A percentile compares a stretch with the other conserved stretches of the same genome.
phyloP scores from a whole-genome alignment of 1,139 yeast species.

The Suhomyces atakaporum region DNA sequence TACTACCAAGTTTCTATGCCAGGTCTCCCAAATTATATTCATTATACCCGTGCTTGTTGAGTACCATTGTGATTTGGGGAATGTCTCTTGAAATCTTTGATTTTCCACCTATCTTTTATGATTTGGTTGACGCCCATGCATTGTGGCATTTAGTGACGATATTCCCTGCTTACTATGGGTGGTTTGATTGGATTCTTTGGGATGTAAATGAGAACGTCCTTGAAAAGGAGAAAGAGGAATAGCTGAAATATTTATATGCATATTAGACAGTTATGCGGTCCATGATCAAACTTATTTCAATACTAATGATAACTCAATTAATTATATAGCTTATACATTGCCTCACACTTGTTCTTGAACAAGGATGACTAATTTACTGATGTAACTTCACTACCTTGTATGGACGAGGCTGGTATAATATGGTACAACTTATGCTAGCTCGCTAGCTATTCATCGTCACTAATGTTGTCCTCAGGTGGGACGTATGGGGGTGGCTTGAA shows the following conservation, averaged over 20 bases:
- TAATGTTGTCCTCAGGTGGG: conserved; percentile 35
- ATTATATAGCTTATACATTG: no score
- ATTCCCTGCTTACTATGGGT: conserved; percentile 53
- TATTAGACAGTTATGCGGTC: no score
- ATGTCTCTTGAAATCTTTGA: conserved; percentile 89
- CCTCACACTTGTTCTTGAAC: no score
- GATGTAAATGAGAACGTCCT: conserved; percentile 40
- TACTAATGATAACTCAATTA: no score
- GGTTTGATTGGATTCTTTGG: conserved; percentile 54
- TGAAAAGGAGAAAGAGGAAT: conserved; percentile 19
- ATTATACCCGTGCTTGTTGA: conserved; percentile 43
- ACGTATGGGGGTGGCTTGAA: conserved; percentile 64
- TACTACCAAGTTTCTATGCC: conserved; percentile 38
- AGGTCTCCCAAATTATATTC: conserved; percentile 43
- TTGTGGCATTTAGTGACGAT: conserved; percentile 87
- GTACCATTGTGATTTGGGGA: conserved; percentile 62
- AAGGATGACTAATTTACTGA: no score
- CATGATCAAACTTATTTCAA: no score
- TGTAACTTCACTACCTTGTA: no score
- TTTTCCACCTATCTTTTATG: conserved; percentile 67
- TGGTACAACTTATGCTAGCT: no score
- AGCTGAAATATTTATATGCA: conserved; percentile 1
- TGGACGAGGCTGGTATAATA: no score
- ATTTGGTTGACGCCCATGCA: conserved; percentile 86
- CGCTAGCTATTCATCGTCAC: conserved; percentile 9